Percentiles rank a stretch among this genome's conserved stretches.
Evolutionary conservation across 2,329 filamentous ascomycete genomes (phyloP).

Genomic region (Neofusicoccum sp.): DNA sequence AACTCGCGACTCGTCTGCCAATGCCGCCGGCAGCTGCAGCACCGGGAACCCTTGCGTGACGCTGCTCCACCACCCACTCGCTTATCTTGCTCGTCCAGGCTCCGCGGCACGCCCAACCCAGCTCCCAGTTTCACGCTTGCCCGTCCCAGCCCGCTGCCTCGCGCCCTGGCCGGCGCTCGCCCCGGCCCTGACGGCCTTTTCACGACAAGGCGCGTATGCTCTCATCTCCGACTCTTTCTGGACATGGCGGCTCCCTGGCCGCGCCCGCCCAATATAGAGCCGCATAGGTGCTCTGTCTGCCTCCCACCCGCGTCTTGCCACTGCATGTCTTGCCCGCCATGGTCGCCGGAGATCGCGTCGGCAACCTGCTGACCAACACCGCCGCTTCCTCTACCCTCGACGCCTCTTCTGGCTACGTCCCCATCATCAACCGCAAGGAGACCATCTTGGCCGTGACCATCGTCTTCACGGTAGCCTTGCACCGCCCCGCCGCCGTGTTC

Average conservation of each 20-base stretch:
- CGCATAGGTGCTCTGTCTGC: background rate
- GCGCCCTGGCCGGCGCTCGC: background rate
- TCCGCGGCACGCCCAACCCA: background rate
- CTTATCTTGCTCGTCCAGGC: background rate
- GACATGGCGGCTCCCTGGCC: background rate
- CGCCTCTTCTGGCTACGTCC: background rate
- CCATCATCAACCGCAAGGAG: background rate
- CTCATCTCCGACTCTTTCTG: background rate
- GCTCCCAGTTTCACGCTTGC: constrained; percentile 10
- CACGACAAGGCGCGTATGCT: background rate
- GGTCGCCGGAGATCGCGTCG: background rate
- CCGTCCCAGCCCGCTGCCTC: background rate
- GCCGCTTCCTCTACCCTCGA: background rate
- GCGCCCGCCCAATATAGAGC: background rate
- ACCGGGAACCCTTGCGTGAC: background rate
- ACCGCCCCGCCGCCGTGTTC: too few relatives aligned
- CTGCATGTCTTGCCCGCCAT: background rate
- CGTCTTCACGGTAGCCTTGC: background rate
- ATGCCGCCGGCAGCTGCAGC: background rate
- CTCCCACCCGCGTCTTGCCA: background rate
- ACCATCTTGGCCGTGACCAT: constrained; percentile 9
- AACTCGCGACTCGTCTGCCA: background rate
- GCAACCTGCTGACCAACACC: background rate
- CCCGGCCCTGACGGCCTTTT: background rate
- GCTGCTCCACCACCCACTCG: background rate